phyloP scores from a whole-genome alignment of 495 filamentous ascomycete species.

The Antarctomyces pellizariae region DNA sequence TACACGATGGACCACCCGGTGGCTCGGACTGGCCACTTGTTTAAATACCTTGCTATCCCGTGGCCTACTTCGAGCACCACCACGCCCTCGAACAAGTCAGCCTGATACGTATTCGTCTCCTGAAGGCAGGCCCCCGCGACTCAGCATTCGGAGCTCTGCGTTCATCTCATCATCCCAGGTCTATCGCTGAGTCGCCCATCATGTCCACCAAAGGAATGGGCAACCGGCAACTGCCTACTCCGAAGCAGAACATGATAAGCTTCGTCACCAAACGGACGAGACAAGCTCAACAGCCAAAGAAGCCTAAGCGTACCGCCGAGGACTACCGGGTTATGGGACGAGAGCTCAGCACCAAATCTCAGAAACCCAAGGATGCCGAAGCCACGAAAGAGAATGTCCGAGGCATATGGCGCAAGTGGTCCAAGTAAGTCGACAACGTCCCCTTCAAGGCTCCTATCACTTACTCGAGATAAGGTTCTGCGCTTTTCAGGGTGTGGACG shows the following conservation, averaged over 20 bases:
- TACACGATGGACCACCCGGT: too few species aligned
- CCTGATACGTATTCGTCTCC: background rate
- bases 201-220: conserved; percentile 2
- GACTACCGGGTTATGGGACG: conserved; percentile 3
- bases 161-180: too few species aligned
- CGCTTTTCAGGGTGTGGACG: background rate
- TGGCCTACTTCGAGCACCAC: background rate
- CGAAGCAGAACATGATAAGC: conserved; percentile 2
- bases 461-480: conserved; percentile 4
- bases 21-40: too few species aligned
- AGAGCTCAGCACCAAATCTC: background rate
- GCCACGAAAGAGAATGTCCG: conserved; percentile 3
- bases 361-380: conserved; percentile 3
- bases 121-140: too few species aligned
- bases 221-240: conserved; percentile 1
- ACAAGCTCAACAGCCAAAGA: background rate
- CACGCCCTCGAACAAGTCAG: background rate
- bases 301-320: too few species aligned
- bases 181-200: too few species aligned
- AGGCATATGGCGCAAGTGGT: conserved; percentile 2
- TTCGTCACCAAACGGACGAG: conserved; percentile 4
- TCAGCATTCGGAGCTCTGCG: too few species aligned
- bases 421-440: conserved; percentile 3
- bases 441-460: conserved; percentile 1
- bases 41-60: conserved; percentile 3